Evolutionary conservation across 345 rosid species (phyloP).

Genomic region (Citrus glauca): DNA sequence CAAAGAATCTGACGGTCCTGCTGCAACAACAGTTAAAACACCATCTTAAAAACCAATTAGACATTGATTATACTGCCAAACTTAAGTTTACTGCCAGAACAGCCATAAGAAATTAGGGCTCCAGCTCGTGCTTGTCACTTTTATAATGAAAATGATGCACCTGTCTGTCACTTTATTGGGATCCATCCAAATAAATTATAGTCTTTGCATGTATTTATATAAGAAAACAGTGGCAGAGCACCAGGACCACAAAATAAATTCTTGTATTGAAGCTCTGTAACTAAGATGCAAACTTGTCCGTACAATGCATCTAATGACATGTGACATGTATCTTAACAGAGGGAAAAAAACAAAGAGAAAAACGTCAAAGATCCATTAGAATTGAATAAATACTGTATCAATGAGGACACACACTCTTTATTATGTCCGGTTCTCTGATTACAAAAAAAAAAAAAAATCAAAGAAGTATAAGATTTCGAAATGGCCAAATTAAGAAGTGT

Average conservation of each 20-base stretch:
- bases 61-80: not conserved
- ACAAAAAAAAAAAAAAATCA: not conserved
- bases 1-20: slow-evolving; percentile 42
- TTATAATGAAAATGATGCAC: not conserved
- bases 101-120: too few relatives aligned
- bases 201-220: not conserved
- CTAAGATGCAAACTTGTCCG: not conserved
- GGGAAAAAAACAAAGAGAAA: slow-evolving; percentile 1
- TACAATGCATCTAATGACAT: not conserved
- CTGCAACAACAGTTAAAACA: slow-evolving; percentile 30
- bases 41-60: not conserved
- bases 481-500: not conserved
- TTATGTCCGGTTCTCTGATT: not conserved
- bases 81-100: too few relatives aligned
- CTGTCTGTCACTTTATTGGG: slow-evolving; percentile 10
- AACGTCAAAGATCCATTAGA: not conserved
- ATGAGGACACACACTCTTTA: slow-evolving; percentile 7
- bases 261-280: not conserved
- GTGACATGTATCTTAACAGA: not conserved
- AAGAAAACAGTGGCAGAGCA: slow-evolving; percentile 1
- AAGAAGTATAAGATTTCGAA: not conserved
- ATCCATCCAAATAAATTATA: slow-evolving; percentile 7
- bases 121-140: not conserved
- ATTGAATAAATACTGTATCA: not conserved
- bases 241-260: slow-evolving; percentile 22